phyloP scores from a whole-genome alignment of 169 alveolate species.

The Neospora caninum region DNA sequence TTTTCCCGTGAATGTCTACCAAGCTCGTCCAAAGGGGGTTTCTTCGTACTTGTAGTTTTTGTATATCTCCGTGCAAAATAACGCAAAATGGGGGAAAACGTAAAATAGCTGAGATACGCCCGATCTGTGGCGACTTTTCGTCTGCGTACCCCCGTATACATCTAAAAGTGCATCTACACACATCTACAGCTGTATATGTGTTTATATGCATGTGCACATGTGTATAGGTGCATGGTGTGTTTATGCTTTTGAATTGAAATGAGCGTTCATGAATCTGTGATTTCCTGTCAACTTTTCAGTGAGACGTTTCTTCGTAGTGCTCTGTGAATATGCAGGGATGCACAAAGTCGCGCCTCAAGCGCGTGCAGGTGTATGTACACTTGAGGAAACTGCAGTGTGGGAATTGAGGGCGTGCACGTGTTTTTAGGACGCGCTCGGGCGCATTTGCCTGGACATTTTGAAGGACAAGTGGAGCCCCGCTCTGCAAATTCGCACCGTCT shows the following conservation, averaged over 20 bases:
- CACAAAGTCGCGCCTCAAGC: too few species aligned
- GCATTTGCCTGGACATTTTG: constrained; percentile 98
- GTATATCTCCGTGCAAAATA: too few species aligned
- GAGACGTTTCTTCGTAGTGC: too few species aligned
- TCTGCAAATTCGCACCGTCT: constrained; percentile 96
- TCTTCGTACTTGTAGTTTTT: neutral
- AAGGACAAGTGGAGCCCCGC: constrained; percentile 99
- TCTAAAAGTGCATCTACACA: neutral
- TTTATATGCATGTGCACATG: neutral
- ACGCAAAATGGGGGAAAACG: too few species aligned
- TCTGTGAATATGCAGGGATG: too few species aligned
- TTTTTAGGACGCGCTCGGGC: constrained; percentile 94
- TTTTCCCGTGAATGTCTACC: neutral
- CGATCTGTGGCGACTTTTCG: too few species aligned
- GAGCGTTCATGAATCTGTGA: too few species aligned
- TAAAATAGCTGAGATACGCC: too few species aligned
- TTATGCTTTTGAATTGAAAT: too few species aligned
- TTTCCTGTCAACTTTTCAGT: too few species aligned
- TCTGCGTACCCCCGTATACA: too few species aligned
- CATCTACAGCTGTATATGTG: neutral
- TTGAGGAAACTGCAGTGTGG: neutral
- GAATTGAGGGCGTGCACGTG: neutral
- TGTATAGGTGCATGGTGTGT: too few species aligned
- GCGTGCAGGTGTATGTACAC: neutral
- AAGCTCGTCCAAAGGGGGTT: neutral